These are phyloP conservation scores for Serendipita sp. DNA, from an alignment of 768 basidiomycete genomes.

Conservation along the genomic window DNA sequence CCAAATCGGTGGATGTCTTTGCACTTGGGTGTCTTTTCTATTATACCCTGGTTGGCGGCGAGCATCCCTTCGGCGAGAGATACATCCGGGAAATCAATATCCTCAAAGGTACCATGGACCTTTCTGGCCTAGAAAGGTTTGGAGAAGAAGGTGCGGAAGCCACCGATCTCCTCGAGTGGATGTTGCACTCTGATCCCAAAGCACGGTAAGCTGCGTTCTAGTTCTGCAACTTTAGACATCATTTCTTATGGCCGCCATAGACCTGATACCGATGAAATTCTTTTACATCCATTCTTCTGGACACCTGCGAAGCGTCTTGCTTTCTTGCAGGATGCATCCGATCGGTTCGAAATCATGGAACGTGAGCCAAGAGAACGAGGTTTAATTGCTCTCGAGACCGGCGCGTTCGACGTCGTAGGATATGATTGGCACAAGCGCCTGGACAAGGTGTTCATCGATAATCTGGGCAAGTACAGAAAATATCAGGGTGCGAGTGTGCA, in stretches of 20 bases:
- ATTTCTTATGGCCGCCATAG: conserved; percentile 24
- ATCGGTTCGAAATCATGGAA: conserved; percentile 96
- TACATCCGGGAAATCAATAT: conserved; percentile 94
- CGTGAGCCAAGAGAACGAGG: conserved; percentile 73
- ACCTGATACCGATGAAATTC: conserved; percentile 74
- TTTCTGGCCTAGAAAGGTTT: conserved; percentile 58
- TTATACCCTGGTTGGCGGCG: conserved; percentile 76
- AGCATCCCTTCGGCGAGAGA: conserved; percentile 86
- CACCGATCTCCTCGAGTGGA: conserved; percentile 54
- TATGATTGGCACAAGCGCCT: conserved; percentile 78
- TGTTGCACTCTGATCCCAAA: conserved; percentile 65
- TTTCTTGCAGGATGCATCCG: conserved; percentile 96
- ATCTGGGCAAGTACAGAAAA: conserved; percentile 92
- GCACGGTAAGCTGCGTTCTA: conserved; percentile 41
- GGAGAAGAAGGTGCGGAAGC: conserved; percentile 94
- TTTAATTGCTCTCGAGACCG: conserved; percentile 57
- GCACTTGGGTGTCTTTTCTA: conserved; percentile 92
- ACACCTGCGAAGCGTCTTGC: conserved; percentile 65
- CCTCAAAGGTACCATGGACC: conserved; percentile 55
- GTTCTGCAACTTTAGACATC: not conserved
- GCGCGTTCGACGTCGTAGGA: conserved; percentile 58
- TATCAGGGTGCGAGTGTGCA: conserved; percentile 86
- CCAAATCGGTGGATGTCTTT: conserved; percentile 93
- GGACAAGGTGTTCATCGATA: conserved; percentile 84
- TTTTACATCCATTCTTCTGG: conserved; percentile 97